A percentile compares a stretch with the other conserved stretches of the same genome.
phyloP scores from a whole-genome alignment of 179 eudicot genomes.

The Vitellaria paradoxa region DNA sequence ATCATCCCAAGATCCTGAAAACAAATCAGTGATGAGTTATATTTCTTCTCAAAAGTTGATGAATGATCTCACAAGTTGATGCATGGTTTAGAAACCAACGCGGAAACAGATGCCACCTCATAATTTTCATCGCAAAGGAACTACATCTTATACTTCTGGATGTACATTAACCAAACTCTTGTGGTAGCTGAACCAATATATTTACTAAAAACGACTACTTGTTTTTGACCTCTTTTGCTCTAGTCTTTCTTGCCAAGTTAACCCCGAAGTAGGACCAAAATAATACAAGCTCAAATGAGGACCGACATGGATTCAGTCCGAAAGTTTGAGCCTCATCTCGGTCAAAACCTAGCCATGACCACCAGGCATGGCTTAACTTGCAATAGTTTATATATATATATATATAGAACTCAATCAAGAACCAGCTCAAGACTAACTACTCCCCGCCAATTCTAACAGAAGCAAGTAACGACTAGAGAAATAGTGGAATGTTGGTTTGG shows the following conservation, averaged over 20 bases:
- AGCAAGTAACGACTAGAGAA: background rate
- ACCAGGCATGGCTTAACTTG: background rate
- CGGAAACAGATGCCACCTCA: background rate
- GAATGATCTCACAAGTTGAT: background rate
- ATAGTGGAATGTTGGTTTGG: conserved; percentile 1
- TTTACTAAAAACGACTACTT: background rate
- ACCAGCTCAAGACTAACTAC: background rate
- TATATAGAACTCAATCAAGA: background rate
- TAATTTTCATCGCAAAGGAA: background rate
- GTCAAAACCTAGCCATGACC: background rate
- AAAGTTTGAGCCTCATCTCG: background rate
- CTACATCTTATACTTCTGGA: background rate
- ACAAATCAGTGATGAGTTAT: background rate
- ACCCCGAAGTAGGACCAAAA: conserved; percentile 6
- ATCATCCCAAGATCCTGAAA: conserved; percentile 89
- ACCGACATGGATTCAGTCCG: background rate
- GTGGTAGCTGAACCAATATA: conserved; percentile 8
- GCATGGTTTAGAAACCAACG: background rate
- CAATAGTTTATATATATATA: background rate
- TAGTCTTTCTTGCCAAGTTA: background rate
- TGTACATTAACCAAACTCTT: background rate
- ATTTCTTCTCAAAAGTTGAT: background rate
- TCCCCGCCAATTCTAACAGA: background rate
- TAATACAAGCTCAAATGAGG: background rate
- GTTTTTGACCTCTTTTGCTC: background rate